These are phyloP conservation scores for Quercus alba DNA, from an alignment of 306 rosid species.

Conservation along the genomic window DNA sequence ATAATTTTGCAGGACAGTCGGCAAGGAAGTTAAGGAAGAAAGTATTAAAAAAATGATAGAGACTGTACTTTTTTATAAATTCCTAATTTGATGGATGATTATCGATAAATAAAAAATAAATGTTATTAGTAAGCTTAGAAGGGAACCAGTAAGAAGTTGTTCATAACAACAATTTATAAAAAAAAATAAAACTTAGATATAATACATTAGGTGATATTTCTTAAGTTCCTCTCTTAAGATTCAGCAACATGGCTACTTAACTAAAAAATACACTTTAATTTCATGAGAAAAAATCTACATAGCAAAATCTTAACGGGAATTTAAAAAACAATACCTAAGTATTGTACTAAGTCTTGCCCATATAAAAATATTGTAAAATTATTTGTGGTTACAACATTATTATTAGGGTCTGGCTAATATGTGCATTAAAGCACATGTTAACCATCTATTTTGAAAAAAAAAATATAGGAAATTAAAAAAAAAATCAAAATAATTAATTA, in stretches of 20 bases:
- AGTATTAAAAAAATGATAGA: too few species aligned
- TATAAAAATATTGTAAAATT: too few species aligned
- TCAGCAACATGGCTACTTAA: rapidly evolving
- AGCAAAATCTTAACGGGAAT: too few species aligned
- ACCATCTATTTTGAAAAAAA: too few species aligned
- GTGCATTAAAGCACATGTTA: too few species aligned
- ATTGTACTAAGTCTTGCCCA: rapidly evolving
- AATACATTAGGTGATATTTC: rapidly evolving
- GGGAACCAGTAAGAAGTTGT: rapidly evolving
- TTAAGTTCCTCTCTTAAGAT: rapidly evolving
- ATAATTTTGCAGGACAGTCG: too few species aligned
- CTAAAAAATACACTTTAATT: rapidly evolving
- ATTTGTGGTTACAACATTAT: too few species aligned
- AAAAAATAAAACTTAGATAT: rapidly evolving
- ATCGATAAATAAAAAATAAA: too few species aligned
- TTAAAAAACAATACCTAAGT: rapidly evolving
- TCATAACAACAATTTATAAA: rapidly evolving
- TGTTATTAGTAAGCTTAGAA: rapidly evolving
- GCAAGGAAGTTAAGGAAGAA: too few species aligned
- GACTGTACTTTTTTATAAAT: rapidly evolving
- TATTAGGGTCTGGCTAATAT: too few species aligned
- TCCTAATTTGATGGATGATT: rapidly evolving
- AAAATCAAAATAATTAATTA: too few species aligned
- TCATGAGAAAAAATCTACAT: rapidly evolving
- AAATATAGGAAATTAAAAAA: too few species aligned